Base-by-base conservation (phyloP, 73 alveolate species). In the Effrenium voratum region DNA sequence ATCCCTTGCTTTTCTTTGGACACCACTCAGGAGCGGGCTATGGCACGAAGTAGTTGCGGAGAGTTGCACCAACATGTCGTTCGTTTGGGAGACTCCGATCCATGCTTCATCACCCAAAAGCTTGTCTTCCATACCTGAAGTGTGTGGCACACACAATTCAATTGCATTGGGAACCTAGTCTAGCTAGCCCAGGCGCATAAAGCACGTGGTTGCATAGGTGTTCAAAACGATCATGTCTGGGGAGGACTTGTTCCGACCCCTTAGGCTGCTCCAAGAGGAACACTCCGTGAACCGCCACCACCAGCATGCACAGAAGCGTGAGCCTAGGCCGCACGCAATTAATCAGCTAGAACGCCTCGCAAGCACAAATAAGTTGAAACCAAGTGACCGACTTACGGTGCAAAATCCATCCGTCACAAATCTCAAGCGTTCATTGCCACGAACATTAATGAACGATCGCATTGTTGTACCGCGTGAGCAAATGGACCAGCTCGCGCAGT, bases 171-270 rank as follows among this genome's bases (percentile, higher is more conserved):
- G 8, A 41, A 77, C 86, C 40, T 0, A 24, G 46, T 45, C 26
- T 6, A 5, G 4, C 34, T 41, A 47, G 85, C 40, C 44, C 1
- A 88, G 47, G 72, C 6, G 2, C 94, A n/a, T 44, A 88, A 32
- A 68, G 32, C 38, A 88, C 34, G 36, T 66, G 46, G 73, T 88
- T 88, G 83, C 85, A 28, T 0, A 88, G n/a, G 86, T 86, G 66
- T 28, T 68, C 80, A 46, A 88, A 88, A 5, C 95, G 79, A 1
- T 52, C 43, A 40, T 63, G 43, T 5, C 60, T 13, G 5, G 86
- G 68, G 16, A 88, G n/a, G 47, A 63, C 95, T 55, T 45, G 85
- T 22, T 88, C 95, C 2, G 85, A 59, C 5, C 95, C 86, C 3
- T 13, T 34, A 0, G 95, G 95, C 32, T 88, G 95, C 75, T 88